phyloP scores from a whole-genome alignment of 345 rosid species.

The Firmiana major region DNA sequence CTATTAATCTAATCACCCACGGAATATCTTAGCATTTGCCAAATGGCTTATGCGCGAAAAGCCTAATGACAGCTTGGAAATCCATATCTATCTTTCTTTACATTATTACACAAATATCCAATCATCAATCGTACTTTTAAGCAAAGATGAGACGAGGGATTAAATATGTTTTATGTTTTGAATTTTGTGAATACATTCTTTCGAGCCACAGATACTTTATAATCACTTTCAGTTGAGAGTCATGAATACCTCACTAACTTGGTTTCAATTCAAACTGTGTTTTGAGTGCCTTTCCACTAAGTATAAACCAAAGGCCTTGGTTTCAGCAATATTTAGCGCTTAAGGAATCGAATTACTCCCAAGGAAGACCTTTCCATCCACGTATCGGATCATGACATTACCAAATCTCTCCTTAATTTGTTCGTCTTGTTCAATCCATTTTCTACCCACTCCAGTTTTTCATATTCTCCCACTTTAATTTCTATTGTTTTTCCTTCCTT shows the following conservation, averaged over 20 bases:
- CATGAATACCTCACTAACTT: constrained; percentile 38
- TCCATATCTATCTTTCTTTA: neutral
- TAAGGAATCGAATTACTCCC: constrained; percentile 52
- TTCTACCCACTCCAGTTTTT: too few species aligned
- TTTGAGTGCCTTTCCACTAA: constrained; percentile 59
- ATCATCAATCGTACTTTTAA: constrained; percentile 32
- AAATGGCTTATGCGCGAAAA: constrained; percentile 19
- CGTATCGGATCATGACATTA: constrained; percentile 13
- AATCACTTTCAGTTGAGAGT: constrained; percentile 31
- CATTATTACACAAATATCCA: too few species aligned
- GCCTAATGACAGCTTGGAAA: constrained; percentile 12
- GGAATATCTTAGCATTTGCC: constrained; percentile 11
- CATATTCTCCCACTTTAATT: too few species aligned
- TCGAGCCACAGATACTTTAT: constrained; percentile 47
- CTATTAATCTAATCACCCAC: constrained; percentile 16
- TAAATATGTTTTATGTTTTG: too few species aligned
- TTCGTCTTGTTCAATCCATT: neutral
- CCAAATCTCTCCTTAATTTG: neutral
- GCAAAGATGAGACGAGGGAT: constrained; percentile 31
- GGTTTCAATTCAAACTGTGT: constrained; percentile 27
- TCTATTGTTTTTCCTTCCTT: neutral
- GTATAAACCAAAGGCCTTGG: constrained; percentile 27
- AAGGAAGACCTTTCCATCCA: constrained; percentile 28
- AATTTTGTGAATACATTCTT: constrained; percentile 16
- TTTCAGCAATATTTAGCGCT: constrained; percentile 66